phyloP scores from a whole-genome alignment of 305 asterid species.

The Monarda citriodora region DNA sequence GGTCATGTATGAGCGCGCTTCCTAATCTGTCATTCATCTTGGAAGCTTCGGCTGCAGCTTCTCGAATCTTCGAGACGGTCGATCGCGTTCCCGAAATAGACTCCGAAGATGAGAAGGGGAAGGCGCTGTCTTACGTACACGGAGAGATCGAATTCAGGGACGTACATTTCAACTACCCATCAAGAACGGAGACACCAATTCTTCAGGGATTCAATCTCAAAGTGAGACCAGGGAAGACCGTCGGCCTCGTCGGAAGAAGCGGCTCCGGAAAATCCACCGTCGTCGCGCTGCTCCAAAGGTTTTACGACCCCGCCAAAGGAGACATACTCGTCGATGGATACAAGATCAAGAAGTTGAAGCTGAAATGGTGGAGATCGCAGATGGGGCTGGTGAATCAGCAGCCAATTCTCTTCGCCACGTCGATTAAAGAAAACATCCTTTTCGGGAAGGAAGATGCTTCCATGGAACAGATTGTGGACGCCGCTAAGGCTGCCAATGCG shows the following conservation, averaged over 20 bases:
- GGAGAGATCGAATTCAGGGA: slow-evolving; percentile 78
- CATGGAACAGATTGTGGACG: slow-evolving; percentile 41
- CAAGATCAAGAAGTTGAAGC: slow-evolving; percentile 48
- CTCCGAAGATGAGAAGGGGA: slow-evolving; percentile 42
- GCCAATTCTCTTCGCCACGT: slow-evolving; percentile 76
- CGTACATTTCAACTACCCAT: slow-evolving; percentile 67
- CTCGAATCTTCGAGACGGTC: slow-evolving; percentile 51
- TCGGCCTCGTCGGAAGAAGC: slow-evolving; percentile 86
- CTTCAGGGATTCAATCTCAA: slow-evolving; percentile 55
- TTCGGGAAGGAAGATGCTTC: slow-evolving; percentile 86
- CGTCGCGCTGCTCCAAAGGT: slow-evolving; percentile 65
- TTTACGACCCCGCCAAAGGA: slow-evolving; percentile 71
- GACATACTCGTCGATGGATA: slow-evolving; percentile 68
- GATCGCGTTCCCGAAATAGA: slow-evolving; percentile 54
- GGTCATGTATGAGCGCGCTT: slow-evolving; percentile 75
- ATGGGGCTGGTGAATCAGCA: slow-evolving; percentile 85
- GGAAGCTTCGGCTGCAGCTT: slow-evolving; percentile 54
- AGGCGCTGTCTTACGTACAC: slow-evolving; percentile 31
- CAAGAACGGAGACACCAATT: slow-evolving; percentile 48
- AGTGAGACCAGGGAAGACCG: slow-evolving; percentile 54
- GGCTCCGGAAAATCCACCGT: slow-evolving; percentile 86
- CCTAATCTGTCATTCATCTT: slow-evolving; percentile 63
- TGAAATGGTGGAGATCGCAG: slow-evolving; percentile 82
- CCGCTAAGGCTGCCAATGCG: slow-evolving; percentile 80
- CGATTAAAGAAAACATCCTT: slow-evolving; percentile 67